Conservation (phyloP, 257 asterid species). For the Capsicum rhomboideum region DNA sequence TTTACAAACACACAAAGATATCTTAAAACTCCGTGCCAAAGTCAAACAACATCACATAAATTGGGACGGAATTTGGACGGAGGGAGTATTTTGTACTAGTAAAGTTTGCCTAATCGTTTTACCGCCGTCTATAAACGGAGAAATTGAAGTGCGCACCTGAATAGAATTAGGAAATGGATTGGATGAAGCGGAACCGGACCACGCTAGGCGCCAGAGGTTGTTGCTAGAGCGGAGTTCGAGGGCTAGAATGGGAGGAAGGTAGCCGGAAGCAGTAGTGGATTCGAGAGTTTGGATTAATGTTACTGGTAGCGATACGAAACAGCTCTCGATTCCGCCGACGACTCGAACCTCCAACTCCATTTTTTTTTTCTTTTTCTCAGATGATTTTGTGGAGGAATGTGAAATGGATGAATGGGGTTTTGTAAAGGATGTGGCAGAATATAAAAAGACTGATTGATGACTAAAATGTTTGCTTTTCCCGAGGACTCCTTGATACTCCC, state of each 20-base stretch:
- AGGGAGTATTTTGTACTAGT: too few species aligned
- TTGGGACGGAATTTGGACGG: too few species aligned
- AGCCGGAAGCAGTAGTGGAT: constrained; percentile 35
- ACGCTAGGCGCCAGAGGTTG: constrained; percentile 66
- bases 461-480: neutral
- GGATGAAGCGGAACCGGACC: constrained; percentile 90
- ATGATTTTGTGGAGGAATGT: neutral
- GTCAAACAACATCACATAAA: too few species aligned
- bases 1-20: too few species aligned
- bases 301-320: constrained; percentile 79
- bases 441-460: neutral
- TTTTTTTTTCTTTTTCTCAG: neutral
- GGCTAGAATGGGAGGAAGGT: constrained; percentile 85
- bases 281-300: constrained; percentile 74
- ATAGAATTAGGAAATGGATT: constrained; percentile 61
- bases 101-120: neutral
- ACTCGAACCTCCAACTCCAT: constrained; percentile 91
- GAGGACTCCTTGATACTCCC: too few species aligned
- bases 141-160: constrained; percentile 35
- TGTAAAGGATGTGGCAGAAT: neutral
- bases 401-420: too few species aligned
- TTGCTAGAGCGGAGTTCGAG: constrained; percentile 54
- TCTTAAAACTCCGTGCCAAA: too few species aligned
- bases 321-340: constrained; percentile 61
- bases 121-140: neutral